phyloP scores from a whole-genome alignment of 176 grass and related monocot genomes.

The Bothriochloa decipiens region DNA sequence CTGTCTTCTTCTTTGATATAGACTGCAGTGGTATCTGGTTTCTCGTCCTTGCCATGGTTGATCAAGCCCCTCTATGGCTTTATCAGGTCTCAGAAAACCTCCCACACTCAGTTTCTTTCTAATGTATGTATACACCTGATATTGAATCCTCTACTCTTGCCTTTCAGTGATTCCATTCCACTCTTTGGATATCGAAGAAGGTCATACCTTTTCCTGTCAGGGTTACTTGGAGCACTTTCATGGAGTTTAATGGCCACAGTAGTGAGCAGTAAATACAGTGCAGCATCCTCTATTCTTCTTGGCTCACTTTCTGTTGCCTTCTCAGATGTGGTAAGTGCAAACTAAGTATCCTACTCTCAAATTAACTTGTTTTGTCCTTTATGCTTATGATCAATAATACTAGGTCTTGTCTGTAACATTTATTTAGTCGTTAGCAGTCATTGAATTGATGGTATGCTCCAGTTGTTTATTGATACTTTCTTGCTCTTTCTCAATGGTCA shows the following conservation, averaged over 20 bases:
- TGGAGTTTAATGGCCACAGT: slow-evolving; percentile 90
- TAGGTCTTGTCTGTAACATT: neutral
- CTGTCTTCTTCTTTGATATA: slow-evolving; percentile 57
- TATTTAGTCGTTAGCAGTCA: slow-evolving; percentile 2
- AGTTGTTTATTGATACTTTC: slow-evolving; percentile 10
- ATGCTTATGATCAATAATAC: neutral
- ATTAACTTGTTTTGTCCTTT: slow-evolving; percentile 15
- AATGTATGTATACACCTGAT: slow-evolving; percentile 20
- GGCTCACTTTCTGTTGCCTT: slow-evolving; percentile 99
- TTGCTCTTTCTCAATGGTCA: neutral
- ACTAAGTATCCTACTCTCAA: slow-evolving; percentile 12
- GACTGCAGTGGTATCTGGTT: slow-evolving; percentile 97
- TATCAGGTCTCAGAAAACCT: slow-evolving; percentile 70
- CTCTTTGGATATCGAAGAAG: slow-evolving; percentile 97
- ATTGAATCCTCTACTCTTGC: slow-evolving; percentile 31
- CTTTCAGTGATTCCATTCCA: slow-evolving; percentile 96
- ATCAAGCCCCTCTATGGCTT: slow-evolving; percentile 98
- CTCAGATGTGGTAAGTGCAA: slow-evolving; percentile 91
- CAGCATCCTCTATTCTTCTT: slow-evolving; percentile 83
- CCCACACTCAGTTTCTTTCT: slow-evolving; percentile 31
- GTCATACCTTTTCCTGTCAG: slow-evolving; percentile 93
- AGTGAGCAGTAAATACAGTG: slow-evolving; percentile 92
- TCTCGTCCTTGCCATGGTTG: slow-evolving; percentile 93
- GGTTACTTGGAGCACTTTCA: slow-evolving; percentile 95
- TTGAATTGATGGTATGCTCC: slow-evolving; percentile 15